Evolutionary conservation across 1,139 yeast genomes (phyloP).

Genomic region (Yamadazyma triangularis): DNA sequence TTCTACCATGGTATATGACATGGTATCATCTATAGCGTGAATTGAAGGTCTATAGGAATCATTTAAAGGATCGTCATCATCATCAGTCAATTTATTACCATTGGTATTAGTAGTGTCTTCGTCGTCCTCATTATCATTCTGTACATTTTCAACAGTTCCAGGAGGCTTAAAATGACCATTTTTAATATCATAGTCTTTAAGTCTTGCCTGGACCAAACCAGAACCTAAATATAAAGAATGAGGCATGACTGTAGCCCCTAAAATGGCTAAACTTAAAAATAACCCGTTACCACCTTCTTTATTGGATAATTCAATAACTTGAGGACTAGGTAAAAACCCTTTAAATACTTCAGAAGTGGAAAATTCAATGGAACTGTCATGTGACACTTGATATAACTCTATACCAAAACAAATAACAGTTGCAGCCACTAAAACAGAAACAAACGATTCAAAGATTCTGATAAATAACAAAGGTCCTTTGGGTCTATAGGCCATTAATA

Average conservation of each 20-base stretch:
- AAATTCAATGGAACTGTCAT: slow-evolving; percentile 46
- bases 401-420: slow-evolving; percentile 84
- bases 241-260: slow-evolving; percentile 99
- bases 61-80: slow-evolving; percentile 19
- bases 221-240: slow-evolving; percentile 90
- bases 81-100: slow-evolving; percentile 27
- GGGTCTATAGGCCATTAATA: slow-evolving; percentile 84
- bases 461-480: slow-evolving; percentile 78
- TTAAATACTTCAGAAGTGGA: slow-evolving; percentile 50
- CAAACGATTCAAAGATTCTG: slow-evolving; percentile 78
- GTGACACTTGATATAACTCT: slow-evolving; percentile 67
- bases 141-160: slow-evolving; percentile 64
- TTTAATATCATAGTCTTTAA: slow-evolving; percentile 73
- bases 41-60: slow-evolving; percentile 55
- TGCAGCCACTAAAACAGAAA: slow-evolving; percentile 68
- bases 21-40: slow-evolving; percentile 62
- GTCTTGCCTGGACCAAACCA: slow-evolving; percentile 86
- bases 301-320: slow-evolving; percentile 58
- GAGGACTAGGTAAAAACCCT: slow-evolving; percentile 78
- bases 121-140: slow-evolving; percentile 17
- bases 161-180: slow-evolving; percentile 46
- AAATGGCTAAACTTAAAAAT: slow-evolving; percentile 80
- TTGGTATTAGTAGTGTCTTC: slow-evolving; percentile 32
- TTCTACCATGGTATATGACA: slow-evolving; percentile 65
- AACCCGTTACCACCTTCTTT: slow-evolving; percentile 67